These are phyloP conservation scores for Lachancea quebecensis DNA, from an alignment of 805 yeast species.

Conservation along the genomic window DNA sequence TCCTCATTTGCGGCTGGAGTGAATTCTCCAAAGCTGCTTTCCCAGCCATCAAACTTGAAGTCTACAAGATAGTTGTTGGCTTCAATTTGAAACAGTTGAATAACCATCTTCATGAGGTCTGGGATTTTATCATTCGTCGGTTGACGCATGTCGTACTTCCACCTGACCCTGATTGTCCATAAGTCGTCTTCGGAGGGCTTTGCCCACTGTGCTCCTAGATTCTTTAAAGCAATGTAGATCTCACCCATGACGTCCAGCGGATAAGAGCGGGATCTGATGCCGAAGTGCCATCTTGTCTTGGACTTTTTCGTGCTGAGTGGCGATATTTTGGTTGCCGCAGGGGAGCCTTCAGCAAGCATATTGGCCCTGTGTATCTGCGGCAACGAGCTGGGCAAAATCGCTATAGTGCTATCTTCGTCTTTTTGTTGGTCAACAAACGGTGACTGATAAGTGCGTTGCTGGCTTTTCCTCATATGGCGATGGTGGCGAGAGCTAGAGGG, in stretches of 20 bases:
- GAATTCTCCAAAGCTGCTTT: slow-evolving; percentile 37
- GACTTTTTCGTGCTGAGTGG: slow-evolving; percentile 72
- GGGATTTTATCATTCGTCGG: slow-evolving; percentile 39
- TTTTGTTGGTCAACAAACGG: slow-evolving; percentile 26
- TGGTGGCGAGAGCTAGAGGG: slow-evolving; percentile 5
- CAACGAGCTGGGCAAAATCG: slow-evolving; percentile 86
- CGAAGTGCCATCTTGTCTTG: slow-evolving; percentile 97
- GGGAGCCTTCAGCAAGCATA: slow-evolving; percentile 62
- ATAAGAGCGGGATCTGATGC: slow-evolving; percentile 90
- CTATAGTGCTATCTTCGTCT: slow-evolving; percentile 63
- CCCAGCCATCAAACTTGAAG: slow-evolving; percentile 98
- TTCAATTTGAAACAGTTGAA: slow-evolving; percentile 90
- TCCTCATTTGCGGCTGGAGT: slow-evolving; percentile 40
- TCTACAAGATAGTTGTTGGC: slow-evolving; percentile 94
- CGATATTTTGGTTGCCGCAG: slow-evolving; percentile 40
- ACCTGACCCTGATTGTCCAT: slow-evolving; percentile 93
- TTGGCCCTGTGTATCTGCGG: slow-evolving; percentile 92
- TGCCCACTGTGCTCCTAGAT: slow-evolving; percentile 96
- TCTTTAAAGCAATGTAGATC: slow-evolving; percentile 87
- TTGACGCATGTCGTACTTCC: slow-evolving; percentile 61
- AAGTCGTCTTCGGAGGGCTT: slow-evolving; percentile 89
- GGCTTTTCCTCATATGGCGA: slow-evolving; percentile 7
- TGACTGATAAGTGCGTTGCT: slow-evolving; percentile 32
- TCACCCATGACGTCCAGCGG: slow-evolving; percentile 99
- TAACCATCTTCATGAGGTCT: slow-evolving; percentile 92